A percentile compares a stretch with the other conserved stretches of the same genome.
Evolutionary conservation across 164 flowering plant genomes (phyloP).

Genomic region (Taxillus chinensis): DNA sequence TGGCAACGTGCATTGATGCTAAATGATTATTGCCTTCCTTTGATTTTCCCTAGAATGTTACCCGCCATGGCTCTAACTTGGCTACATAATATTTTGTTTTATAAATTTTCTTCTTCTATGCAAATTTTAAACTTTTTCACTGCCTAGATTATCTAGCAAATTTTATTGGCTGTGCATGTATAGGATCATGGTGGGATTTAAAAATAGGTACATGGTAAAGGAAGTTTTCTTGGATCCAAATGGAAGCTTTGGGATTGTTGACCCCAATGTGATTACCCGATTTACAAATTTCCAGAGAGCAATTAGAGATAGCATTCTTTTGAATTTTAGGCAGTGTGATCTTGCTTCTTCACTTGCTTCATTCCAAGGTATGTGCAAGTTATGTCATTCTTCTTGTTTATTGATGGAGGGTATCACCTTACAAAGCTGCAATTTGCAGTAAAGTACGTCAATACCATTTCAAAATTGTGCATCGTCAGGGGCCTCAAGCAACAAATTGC

Average conservation of each 20-base stretch:
- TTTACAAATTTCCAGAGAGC: constrained; percentile 59
- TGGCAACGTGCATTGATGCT: no score
- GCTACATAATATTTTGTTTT: constrained; percentile 84
- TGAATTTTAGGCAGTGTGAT: constrained; percentile 89
- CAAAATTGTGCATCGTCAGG: constrained; percentile 74
- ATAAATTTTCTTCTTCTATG: no score
- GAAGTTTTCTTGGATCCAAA: no score
- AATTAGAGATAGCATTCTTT: constrained; percentile 67
- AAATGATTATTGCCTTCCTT: no score
- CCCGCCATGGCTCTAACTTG: constrained; percentile 76
- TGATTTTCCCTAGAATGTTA: constrained; percentile 12
- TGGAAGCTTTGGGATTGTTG: no score
- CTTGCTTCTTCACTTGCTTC: constrained; percentile 69
- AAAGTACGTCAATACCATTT: constrained; percentile 78
- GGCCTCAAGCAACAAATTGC: constrained; percentile 55
- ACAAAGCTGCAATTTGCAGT: constrained; percentile 29
- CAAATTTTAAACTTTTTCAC: no score
- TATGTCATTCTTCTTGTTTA: not conserved
- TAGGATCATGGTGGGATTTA: no score
- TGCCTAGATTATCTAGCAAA: no score
- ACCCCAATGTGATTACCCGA: constrained; percentile 53
- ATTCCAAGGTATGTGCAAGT: constrained; percentile 44
- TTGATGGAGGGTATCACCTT: not conserved
- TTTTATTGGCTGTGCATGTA: no score
- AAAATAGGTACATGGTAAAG: no score